These are phyloP conservation scores for Maudiozyma serrabonitensis DNA, from an alignment of 805 yeast species.

Conservation along the genomic window DNA sequence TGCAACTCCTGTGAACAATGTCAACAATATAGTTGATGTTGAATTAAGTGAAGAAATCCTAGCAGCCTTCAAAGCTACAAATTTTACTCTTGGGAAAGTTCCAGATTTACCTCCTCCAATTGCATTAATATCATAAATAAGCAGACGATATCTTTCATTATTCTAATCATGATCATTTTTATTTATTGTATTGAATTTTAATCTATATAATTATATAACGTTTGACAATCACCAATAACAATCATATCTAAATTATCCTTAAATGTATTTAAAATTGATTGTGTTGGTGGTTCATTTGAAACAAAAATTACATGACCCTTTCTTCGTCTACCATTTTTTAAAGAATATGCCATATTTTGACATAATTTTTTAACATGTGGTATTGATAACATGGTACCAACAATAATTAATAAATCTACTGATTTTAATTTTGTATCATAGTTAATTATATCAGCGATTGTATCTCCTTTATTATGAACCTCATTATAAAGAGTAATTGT, in stretches of 20 bases:
- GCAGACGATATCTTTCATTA: not conserved
- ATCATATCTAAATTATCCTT: conserved; percentile 44
- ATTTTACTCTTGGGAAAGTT: conserved; percentile 49
- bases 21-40: not conserved
- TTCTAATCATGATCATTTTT: not conserved
- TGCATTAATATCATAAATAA: conserved; percentile 19
- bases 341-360: conserved; percentile 48
- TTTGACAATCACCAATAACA: conserved; percentile 59
- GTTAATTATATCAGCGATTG: conserved; percentile 67
- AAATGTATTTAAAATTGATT: conserved; percentile 39
- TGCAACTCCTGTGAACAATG: not conserved
- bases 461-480: conserved; percentile 78
- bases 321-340: conserved; percentile 31
- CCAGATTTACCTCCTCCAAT: conserved; percentile 71
- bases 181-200: not conserved
- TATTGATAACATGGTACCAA: conserved; percentile 78
- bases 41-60: conserved; percentile 37
- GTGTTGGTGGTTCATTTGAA: conserved; percentile 46
- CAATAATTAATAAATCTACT: conserved; percentile 73
- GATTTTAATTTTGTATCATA: conserved; percentile 44
- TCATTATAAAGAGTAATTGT: conserved; percentile 65
- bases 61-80: conserved; percentile 37
- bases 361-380: conserved; percentile 61
- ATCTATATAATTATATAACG: conserved; percentile 29
- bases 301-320: conserved; percentile 56